phyloP scores from a whole-genome alignment of 73 alveolate species.

The Paramecium biaurelia region DNA sequence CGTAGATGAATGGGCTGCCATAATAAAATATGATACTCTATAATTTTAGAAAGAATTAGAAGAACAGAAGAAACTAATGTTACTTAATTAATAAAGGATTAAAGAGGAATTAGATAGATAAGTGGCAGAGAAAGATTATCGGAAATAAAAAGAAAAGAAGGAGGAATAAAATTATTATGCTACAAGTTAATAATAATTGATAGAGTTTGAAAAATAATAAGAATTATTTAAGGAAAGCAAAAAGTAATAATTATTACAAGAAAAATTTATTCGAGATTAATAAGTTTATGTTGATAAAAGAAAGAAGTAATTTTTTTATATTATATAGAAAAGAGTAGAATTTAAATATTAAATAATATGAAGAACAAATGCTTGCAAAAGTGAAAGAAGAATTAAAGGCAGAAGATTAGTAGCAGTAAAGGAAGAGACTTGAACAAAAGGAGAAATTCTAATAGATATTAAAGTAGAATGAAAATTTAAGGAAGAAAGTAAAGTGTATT shows the following conservation, averaged over 20 bases:
- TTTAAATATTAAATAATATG: not conserved
- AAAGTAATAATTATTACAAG: not conserved
- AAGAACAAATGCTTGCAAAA: not conserved
- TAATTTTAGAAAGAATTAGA: not conserved
- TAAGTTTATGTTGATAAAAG: not conserved
- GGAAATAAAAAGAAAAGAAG: not conserved
- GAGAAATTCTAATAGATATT: slow-evolving; percentile 1
- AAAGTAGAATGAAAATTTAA: not conserved
- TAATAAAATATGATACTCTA: not conserved
- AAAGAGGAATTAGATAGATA: slow-evolving; percentile 18
- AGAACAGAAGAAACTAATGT: not conserved
- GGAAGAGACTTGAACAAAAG: not conserved
- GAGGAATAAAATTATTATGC: not conserved
- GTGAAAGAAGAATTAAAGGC: not conserved
- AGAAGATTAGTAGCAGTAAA: not conserved
- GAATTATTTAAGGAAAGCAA: not conserved
- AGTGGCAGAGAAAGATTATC: not conserved
- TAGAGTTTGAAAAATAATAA: not conserved
- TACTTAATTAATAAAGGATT: not conserved
- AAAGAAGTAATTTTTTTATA: not conserved
- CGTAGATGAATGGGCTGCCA: slow-evolving; percentile 45
- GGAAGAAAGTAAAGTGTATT: not conserved
- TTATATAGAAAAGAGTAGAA: not conserved
- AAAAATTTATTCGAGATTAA: not conserved
- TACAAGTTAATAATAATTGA: not conserved